Percentiles rank a stretch among this genome's conserved stretches.
Conservation (phyloP, 805 yeast genomes). For the Candida multigemmis region DNA sequence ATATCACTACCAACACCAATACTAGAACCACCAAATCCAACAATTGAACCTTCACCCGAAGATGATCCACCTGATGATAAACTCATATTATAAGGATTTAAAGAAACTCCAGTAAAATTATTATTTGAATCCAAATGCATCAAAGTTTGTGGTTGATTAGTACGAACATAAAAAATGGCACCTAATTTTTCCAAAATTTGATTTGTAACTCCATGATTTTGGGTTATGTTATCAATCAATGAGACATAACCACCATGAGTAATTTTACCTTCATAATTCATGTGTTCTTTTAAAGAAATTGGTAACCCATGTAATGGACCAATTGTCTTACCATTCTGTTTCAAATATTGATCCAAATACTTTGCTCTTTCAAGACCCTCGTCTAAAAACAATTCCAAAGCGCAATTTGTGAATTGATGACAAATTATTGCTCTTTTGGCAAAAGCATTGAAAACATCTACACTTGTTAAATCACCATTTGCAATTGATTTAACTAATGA, state of each 20-base stretch:
- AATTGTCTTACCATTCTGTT: constrained; percentile 35
- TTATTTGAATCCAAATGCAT: constrained; percentile 36
- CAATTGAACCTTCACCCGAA: constrained; percentile 36
- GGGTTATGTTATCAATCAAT: constrained; percentile 17
- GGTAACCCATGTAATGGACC: constrained; percentile 69
- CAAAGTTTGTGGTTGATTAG: constrained; percentile 35
- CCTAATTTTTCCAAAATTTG: constrained; percentile 29
- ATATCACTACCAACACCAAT: constrained; percentile 35
- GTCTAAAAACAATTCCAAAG: constrained; percentile 39
- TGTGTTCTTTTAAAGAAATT: constrained; percentile 48
- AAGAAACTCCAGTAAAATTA: constrained; percentile 28
- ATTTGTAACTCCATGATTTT: constrained; percentile 19
- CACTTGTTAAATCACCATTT: constrained; percentile 22
- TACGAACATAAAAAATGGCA: constrained; percentile 35
- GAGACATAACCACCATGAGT: constrained; percentile 34
- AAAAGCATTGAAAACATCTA: constrained; percentile 31
- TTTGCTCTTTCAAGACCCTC: constrained; percentile 52
- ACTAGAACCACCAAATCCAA: constrained; percentile 30
- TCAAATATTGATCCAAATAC: constrained; percentile 42
- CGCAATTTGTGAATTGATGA: constrained; percentile 37
- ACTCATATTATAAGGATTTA: constrained; percentile 27
- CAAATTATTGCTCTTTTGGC: constrained; percentile 33
- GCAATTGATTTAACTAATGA: constrained; percentile 19
- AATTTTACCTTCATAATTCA: constrained; percentile 21
- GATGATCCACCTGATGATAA: constrained; percentile 37